phyloP scores from a whole-genome alignment of 2,329 filamentous ascomycete species.

The Arthroderma sp. region DNA sequence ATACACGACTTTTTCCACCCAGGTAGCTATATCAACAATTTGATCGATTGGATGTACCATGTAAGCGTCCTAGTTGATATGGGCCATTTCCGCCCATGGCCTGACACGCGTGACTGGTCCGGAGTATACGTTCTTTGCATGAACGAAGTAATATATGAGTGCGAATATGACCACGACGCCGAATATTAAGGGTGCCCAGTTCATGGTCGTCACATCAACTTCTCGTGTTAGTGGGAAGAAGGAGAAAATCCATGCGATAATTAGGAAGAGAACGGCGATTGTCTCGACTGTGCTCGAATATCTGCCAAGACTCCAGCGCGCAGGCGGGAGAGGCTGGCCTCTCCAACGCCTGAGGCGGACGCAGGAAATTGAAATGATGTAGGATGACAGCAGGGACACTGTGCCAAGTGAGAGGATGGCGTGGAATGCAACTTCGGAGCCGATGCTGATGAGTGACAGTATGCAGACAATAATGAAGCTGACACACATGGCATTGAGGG shows the following conservation, averaged over 20 bases:
- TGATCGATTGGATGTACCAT: too few species aligned
- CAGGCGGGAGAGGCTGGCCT: slow-evolving; percentile 29
- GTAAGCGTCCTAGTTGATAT: neutral
- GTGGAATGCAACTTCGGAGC: slow-evolving; percentile 30
- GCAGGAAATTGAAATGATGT: slow-evolving; percentile 35
- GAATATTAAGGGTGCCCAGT: slow-evolving; percentile 30
- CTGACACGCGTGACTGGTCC: slow-evolving; percentile 15
- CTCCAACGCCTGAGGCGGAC: slow-evolving; percentile 31
- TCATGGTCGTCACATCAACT: slow-evolving; percentile 7
- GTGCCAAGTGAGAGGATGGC: slow-evolving; percentile 29
- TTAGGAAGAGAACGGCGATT: slow-evolving; percentile 7
- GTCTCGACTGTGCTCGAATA: slow-evolving; percentile 16
- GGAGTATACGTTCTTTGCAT: slow-evolving; percentile 19
- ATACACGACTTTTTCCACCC: too few species aligned
- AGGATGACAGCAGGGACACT: slow-evolving; percentile 27
- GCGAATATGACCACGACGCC: slow-evolving; percentile 26
- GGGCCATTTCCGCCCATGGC: slow-evolving; percentile 6
- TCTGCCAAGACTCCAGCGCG: slow-evolving; percentile 34
- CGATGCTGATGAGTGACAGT: slow-evolving; percentile 39
- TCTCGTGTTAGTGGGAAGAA: slow-evolving; percentile 9
- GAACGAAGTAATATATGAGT: slow-evolving; percentile 25
- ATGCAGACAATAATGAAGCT: slow-evolving; percentile 21
- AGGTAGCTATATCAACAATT: too few species aligned
- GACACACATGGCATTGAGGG: slow-evolving; percentile 15
- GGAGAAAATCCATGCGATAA: slow-evolving; percentile 9